These are phyloP conservation scores for Moniliella sp. DNA, from an alignment of 1,284 basidiomycete genomes.

Conservation along the genomic window DNA sequence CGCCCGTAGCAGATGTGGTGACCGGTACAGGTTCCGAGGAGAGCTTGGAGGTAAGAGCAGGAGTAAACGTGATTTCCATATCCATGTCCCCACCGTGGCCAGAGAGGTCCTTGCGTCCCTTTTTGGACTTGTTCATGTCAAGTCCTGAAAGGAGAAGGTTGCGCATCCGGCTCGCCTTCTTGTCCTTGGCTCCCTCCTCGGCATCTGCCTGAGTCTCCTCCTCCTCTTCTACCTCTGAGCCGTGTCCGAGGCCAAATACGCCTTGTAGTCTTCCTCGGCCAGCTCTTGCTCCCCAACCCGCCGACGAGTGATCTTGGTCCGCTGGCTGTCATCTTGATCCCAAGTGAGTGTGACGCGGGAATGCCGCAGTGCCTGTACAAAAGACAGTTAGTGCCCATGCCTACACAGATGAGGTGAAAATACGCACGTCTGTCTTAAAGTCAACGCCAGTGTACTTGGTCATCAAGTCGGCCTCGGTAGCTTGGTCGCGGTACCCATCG, in stretches of 20 bases:
- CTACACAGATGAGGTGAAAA: slow-evolving; percentile 34
- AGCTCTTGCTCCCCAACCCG: slow-evolving; percentile 13
- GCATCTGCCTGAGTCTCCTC: slow-evolving; percentile 5
- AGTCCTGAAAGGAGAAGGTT: slow-evolving; percentile 26
- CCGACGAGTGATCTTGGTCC: slow-evolving; percentile 45
- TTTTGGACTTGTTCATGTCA: too few relatives aligned
- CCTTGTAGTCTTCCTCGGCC: slow-evolving; percentile 26
- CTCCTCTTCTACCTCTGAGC: slow-evolving; percentile 5
- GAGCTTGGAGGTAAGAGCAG: too few relatives aligned
- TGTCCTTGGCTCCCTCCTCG: slow-evolving; percentile 8
- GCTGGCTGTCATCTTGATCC: slow-evolving; percentile 90
- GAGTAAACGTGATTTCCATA: slow-evolving; percentile 32
- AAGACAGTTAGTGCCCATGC: background rate
- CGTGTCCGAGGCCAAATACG: slow-evolving; percentile 26
- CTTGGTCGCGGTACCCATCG: slow-evolving; percentile 45
- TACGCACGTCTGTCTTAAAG: slow-evolving; percentile 83
- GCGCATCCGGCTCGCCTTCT: slow-evolving; percentile 8
- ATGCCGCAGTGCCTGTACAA: slow-evolving; percentile 86
- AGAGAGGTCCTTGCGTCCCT: too few relatives aligned
- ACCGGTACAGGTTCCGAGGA: slow-evolving; percentile 14
- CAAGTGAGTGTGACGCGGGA: slow-evolving; percentile 94
- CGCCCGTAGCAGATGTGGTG: slow-evolving; percentile 10
- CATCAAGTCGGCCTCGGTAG: slow-evolving; percentile 40
- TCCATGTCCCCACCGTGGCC: too few relatives aligned
- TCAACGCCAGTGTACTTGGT: slow-evolving; percentile 57